Conservation (phyloP, 1,139 yeast species). For the Suhomyces bokatorum region DNA sequence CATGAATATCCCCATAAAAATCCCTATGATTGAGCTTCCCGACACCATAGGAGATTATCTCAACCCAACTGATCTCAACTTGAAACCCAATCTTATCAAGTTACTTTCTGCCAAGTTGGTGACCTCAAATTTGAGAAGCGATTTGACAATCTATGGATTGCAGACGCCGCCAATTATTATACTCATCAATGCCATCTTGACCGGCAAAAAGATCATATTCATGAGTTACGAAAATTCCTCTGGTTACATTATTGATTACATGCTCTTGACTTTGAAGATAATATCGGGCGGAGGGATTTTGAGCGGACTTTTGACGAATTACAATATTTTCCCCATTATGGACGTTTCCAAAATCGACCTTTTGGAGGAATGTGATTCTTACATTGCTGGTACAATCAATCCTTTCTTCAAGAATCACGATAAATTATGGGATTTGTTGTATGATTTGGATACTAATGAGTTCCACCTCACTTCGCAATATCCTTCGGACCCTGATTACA, state of each 20-base stretch:
- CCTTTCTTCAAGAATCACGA: slow-evolving; percentile 64
- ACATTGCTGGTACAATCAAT: slow-evolving; percentile 66
- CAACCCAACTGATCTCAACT: slow-evolving; percentile 49
- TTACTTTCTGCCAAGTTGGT: slow-evolving; percentile 38
- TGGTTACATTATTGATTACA: slow-evolving; percentile 55
- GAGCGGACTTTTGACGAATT: slow-evolving; percentile 48
- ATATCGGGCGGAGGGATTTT: slow-evolving; percentile 62
- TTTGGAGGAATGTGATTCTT: slow-evolving; percentile 53
- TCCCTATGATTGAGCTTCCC: slow-evolving; percentile 45
- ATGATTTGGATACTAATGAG: slow-evolving; percentile 56
- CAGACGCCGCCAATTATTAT: slow-evolving; percentile 60
- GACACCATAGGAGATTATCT: slow-evolving; percentile 47
- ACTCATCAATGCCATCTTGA: slow-evolving; percentile 56
- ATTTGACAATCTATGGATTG: slow-evolving; percentile 53
- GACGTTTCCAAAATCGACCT: slow-evolving; percentile 63
- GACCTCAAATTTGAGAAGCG: slow-evolving; percentile 31
- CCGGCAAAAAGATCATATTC: slow-evolving; percentile 57
- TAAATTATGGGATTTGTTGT: slow-evolving; percentile 57
- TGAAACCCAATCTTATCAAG: slow-evolving; percentile 43
- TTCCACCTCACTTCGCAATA: slow-evolving; percentile 31
- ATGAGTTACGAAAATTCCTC: slow-evolving; percentile 58
- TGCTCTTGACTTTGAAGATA: slow-evolving; percentile 53
- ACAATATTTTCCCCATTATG: slow-evolving; percentile 59
- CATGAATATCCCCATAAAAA: slow-evolving; percentile 46
- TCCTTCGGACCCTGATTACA: slow-evolving; percentile 20